These are phyloP conservation scores for Alternaria gaisen DNA, from an alignment of 2,329 filamentous ascomycete species.

Conservation along the genomic window DNA sequence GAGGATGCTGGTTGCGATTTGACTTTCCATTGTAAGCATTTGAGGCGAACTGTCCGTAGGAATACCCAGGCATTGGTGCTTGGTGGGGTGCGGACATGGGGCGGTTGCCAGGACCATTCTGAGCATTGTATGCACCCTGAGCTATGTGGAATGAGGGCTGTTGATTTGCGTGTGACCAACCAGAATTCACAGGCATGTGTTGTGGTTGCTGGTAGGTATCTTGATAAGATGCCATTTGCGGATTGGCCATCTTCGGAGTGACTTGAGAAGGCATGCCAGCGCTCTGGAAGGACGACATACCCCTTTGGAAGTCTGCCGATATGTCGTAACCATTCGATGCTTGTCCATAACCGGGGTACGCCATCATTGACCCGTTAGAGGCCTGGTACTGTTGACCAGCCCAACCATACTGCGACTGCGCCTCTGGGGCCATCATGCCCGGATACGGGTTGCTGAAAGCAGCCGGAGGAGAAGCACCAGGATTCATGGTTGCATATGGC, in stretches of 20 bases:
- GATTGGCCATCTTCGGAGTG: conserved; percentile 51
- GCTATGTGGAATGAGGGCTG: conserved; percentile 40
- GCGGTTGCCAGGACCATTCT: conserved; percentile 39
- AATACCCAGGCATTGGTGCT: conserved; percentile 64
- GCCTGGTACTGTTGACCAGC: conserved; percentile 42
- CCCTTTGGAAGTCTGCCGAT: conserved; percentile 56
- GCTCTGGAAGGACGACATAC: conserved; percentile 57
- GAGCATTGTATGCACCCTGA: conserved; percentile 35
- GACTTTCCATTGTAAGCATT: conserved; percentile 66
- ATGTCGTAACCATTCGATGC: conserved; percentile 55
- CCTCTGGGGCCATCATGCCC: conserved; percentile 48
- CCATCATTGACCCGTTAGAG: conserved; percentile 34
- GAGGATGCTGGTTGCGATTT: conserved; percentile 80
- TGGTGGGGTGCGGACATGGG: conserved; percentile 50
- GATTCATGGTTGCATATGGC: conserved; percentile 42
- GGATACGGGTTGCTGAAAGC: conserved; percentile 46
- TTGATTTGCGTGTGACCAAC: conserved; percentile 46
- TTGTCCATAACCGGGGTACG: conserved; percentile 40
- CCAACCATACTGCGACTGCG: conserved; percentile 49
- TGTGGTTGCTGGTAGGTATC: conserved; percentile 45
- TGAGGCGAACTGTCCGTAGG: conserved; percentile 79
- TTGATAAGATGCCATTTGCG: conserved; percentile 46
- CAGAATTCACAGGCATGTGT: conserved; percentile 39
- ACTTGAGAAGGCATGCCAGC: conserved; percentile 45
- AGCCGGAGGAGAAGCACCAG: conserved; percentile 39